Evolutionary conservation across 176 grass and related monocot species (phyloP).

Genomic region (Neostapfia colusana): DNA sequence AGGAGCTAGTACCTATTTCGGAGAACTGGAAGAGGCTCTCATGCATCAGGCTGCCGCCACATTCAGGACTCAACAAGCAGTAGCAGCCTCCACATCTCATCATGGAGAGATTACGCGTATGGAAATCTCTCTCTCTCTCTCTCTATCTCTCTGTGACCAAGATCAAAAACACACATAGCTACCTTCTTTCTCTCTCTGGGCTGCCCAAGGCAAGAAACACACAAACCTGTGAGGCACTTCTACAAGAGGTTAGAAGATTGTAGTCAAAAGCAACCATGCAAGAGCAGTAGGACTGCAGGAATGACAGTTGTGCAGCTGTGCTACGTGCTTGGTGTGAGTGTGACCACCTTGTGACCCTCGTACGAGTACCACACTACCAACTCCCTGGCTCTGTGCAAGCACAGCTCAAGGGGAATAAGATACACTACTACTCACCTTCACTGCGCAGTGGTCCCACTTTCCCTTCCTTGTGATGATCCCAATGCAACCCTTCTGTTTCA

Average conservation of each 20-base stretch:
- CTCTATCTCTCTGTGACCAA: slow-evolving; percentile 22
- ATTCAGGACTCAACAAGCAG: slow-evolving; percentile 48
- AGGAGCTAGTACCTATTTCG: slow-evolving; percentile 66
- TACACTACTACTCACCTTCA: slow-evolving; percentile 35
- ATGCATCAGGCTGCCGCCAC: slow-evolving; percentile 65
- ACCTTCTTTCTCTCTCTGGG: slow-evolving; percentile 22
- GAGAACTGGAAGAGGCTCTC: slow-evolving; percentile 82
- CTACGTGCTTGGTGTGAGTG: not conserved
- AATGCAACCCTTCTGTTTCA: slow-evolving; percentile 57
- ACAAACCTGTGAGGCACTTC: slow-evolving; percentile 42
- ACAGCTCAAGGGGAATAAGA: slow-evolving; percentile 47
- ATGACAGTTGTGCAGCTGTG: slow-evolving; percentile 35
- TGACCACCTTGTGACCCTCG: slow-evolving; percentile 43
- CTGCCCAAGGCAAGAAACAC: slow-evolving; percentile 32
- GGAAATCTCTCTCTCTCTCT: slow-evolving; percentile 14
- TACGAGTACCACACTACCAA: slow-evolving; percentile 47
- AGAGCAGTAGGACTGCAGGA: slow-evolving; percentile 31
- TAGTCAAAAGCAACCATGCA: slow-evolving; percentile 63
- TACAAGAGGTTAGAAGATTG: slow-evolving; percentile 50
- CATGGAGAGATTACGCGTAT: slow-evolving; percentile 59
- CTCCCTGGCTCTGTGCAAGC: slow-evolving; percentile 40
- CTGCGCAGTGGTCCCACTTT: slow-evolving; percentile 31
- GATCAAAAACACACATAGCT: slow-evolving; percentile 22
- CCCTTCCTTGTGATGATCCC: slow-evolving; percentile 50
- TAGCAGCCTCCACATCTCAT: slow-evolving; percentile 43